A percentile compares a stretch with the other conserved stretches of the same genome.
Evolutionary conservation across 768 basidiomycete species (phyloP).

Genomic region (Xerocomus potaroensis): DNA sequence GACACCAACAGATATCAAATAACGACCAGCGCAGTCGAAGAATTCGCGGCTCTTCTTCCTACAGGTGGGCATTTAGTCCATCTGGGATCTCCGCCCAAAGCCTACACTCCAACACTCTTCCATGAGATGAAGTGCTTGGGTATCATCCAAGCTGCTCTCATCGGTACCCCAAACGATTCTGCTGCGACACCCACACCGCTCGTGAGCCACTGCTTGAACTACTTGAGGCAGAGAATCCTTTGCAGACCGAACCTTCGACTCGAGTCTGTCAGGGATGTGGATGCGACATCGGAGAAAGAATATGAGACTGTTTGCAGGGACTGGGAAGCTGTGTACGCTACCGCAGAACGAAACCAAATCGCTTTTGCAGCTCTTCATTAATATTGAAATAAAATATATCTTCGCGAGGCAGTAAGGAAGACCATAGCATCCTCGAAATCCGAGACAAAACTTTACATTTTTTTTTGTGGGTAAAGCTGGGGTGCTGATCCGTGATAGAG

Average conservation of each 20-base stretch:
- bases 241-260: slow-evolving; percentile 28
- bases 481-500: too few relatives aligned
- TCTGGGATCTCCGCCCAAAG: slow-evolving; percentile 13
- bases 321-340: slow-evolving; percentile 25
- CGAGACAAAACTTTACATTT: too few relatives aligned
- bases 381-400: too few relatives aligned
- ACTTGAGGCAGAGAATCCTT: slow-evolving; percentile 31
- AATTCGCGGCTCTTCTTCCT: slow-evolving; percentile 30
- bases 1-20: slow-evolving; percentile 21
- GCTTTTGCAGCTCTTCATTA: neutral
- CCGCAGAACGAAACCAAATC: slow-evolving; percentile 17
- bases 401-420: too few relatives aligned
- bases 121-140: slow-evolving; percentile 39
- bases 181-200: slow-evolving; percentile 2
- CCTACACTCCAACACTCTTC: slow-evolving; percentile 36
- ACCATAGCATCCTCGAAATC: too few relatives aligned
- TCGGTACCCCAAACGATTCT: slow-evolving; percentile 5
- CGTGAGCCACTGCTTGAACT: slow-evolving; percentile 33
- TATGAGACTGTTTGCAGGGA: slow-evolving; percentile 25
- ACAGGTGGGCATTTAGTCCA: slow-evolving; percentile 29
- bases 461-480: too few relatives aligned
- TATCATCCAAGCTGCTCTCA: slow-evolving; percentile 27
- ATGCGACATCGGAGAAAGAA: slow-evolving; percentile 8
- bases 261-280: slow-evolving; percentile 18
- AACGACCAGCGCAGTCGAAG: slow-evolving; percentile 13